Conservation (phyloP, 129 eudicot genomes). For the Apium graveolens region DNA sequence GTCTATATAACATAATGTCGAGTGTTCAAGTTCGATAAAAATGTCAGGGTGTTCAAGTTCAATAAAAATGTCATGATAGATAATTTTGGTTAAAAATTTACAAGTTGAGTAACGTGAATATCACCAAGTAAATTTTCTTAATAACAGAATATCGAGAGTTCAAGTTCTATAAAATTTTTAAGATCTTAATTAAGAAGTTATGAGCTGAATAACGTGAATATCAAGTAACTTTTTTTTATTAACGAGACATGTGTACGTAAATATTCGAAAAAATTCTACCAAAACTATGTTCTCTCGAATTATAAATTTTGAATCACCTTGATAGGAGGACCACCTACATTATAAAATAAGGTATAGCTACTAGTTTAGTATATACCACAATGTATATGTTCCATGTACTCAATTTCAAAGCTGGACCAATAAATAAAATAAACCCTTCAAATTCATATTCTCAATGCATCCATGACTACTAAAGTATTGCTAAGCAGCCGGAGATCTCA, state of each 20-base stretch:
- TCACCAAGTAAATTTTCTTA: no score
- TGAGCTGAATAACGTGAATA: no score
- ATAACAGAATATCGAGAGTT: background rate
- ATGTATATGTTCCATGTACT: background rate
- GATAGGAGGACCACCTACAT: background rate
- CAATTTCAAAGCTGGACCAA: conserved; percentile 13
- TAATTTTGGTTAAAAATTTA: no score
- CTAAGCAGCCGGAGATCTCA: background rate
- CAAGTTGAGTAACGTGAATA: no score
- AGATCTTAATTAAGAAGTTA: no score
- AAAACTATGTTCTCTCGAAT: background rate
- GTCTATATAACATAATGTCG: background rate
- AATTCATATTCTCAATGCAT: background rate
- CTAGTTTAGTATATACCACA: no score
- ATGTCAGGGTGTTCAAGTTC: no score
- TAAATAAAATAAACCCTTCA: background rate
- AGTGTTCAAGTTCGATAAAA: background rate
- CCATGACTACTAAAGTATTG: conserved; percentile 6
- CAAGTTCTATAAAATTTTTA: no score
- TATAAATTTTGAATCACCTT: background rate
- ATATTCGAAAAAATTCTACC: background rate
- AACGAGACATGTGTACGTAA: background rate
- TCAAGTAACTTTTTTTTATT: no score
- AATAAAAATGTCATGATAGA: no score
- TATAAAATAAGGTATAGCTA: background rate